Conservation (phyloP, 2,329 filamentous ascomycete genomes). For the Penicillium sp. region DNA sequence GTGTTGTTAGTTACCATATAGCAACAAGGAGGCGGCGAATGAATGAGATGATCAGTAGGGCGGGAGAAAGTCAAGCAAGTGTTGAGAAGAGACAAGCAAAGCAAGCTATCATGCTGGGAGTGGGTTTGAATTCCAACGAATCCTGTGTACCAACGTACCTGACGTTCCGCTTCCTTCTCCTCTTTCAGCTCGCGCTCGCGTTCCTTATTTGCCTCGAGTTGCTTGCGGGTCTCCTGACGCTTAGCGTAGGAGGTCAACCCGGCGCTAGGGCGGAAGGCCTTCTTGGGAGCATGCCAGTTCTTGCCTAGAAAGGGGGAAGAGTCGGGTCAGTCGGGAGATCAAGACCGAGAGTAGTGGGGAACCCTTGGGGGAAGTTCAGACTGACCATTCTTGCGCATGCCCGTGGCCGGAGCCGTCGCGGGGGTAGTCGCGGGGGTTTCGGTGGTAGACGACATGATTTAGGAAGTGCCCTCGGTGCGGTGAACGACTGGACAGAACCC, state of each 20-base stretch:
- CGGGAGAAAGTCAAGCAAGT: neutral
- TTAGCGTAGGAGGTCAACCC: conserved; percentile 79
- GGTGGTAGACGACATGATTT: conserved; percentile 6
- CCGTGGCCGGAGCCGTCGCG: conserved; percentile 45
- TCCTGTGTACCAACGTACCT: conserved; percentile 57
- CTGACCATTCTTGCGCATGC: conserved; percentile 83
- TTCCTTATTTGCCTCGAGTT: conserved; percentile 77
- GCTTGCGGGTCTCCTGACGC: conserved; percentile 69
- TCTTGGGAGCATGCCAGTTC: conserved; percentile 85
- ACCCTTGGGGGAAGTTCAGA: conserved; percentile 7
- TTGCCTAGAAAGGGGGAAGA: conserved; percentile 65
- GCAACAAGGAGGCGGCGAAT: neutral
- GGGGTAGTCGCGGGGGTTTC: conserved; percentile 26
- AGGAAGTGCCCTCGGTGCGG: neutral
- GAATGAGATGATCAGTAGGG: neutral
- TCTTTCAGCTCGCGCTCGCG: conserved; percentile 95
- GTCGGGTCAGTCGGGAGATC: conserved; percentile 16
- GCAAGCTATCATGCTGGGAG: neutral
- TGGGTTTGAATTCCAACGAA: neutral
- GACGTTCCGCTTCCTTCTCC: conserved; percentile 86
- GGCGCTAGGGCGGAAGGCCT: conserved; percentile 78
- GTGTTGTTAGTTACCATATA: conserved; percentile 4
- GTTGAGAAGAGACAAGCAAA: neutral
- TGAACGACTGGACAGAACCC: neutral
- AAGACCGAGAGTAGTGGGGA: conserved; percentile 16